Evolutionary conservation across 2,329 filamentous ascomycete species (phyloP).

Genomic region (Bisporella sp.): DNA sequence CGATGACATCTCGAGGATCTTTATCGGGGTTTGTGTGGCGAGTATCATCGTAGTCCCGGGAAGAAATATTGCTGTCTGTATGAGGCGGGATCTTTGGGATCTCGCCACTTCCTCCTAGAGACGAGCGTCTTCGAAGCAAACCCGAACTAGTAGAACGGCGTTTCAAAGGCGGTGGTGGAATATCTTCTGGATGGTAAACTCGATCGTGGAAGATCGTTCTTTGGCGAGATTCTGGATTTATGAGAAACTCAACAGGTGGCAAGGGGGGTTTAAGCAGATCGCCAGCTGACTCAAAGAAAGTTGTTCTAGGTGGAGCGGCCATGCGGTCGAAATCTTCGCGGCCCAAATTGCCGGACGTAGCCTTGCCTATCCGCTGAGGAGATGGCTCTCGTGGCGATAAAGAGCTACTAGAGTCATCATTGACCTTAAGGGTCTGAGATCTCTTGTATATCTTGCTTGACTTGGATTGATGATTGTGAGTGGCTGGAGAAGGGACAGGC

Average conservation of each 20-base stretch:
- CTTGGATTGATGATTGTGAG: constrained; percentile 46
- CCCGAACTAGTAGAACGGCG: constrained; percentile 33
- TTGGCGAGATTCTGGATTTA: constrained; percentile 73
- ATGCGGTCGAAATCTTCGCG: constrained; percentile 42
- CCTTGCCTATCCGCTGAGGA: constrained; percentile 25
- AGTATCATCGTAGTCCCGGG: constrained; percentile 47
- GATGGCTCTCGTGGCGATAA: constrained; percentile 4
- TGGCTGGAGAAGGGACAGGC: constrained; percentile 43
- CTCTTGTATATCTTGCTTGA: constrained; percentile 66
- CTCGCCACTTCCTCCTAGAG: not conserved
- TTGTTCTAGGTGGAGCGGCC: constrained; percentile 77
- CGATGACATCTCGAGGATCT: constrained; percentile 40
- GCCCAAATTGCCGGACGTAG: constrained; percentile 20
- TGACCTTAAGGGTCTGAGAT: constrained; percentile 63
- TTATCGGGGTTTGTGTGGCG: constrained; percentile 39
- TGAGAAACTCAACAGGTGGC: constrained; percentile 72
- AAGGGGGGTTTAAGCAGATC: constrained; percentile 88
- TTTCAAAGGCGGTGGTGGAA: constrained; percentile 71
- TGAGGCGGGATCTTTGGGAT: constrained; percentile 28
- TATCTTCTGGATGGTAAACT: constrained; percentile 88
- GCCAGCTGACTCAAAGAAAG: constrained; percentile 89
- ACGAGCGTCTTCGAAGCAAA: constrained; percentile 15
- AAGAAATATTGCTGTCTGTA: constrained; percentile 36
- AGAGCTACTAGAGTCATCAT: constrained; percentile 18
- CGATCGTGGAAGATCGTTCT: constrained; percentile 96